A percentile compares a stretch with the other conserved stretches of the same genome.
phyloP scores from a whole-genome alignment of 1,139 yeast species.

The Hanseniaspora gamundiae region DNA sequence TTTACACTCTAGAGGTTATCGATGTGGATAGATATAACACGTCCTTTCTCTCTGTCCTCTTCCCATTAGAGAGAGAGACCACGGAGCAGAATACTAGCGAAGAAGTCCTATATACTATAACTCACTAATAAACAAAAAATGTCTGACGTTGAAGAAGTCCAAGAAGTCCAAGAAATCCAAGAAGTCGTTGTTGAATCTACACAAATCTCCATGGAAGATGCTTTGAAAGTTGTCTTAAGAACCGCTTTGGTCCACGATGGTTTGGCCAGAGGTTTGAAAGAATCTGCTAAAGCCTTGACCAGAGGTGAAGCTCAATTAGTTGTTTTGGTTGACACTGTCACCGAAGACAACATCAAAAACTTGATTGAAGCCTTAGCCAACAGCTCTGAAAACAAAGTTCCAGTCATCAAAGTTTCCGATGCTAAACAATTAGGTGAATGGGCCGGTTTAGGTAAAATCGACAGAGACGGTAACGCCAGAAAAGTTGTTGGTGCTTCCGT shows the following conservation, averaged over 20 bases:
- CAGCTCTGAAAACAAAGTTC: constrained; percentile 94
- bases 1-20: background rate
- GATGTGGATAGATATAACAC: background rate
- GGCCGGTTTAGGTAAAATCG: constrained; percentile 99
- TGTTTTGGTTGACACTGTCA: constrained; percentile 96
- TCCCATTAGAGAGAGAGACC: constrained; percentile 8
- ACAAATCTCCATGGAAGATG: constrained; percentile 94
- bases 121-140: constrained; percentile 29
- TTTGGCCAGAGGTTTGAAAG: constrained; percentile 99
- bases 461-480: constrained; percentile 99
- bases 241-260: constrained; percentile 98
- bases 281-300: constrained; percentile 97
- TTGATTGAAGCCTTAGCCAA: constrained; percentile 98
- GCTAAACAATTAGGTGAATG: constrained; percentile 99
- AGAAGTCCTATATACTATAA: constrained; percentile 50
- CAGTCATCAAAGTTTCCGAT: constrained; percentile 98
- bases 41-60: background rate
- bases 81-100: constrained; percentile 88
- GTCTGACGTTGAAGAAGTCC: constrained; percentile 80
- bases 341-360: constrained; percentile 94
- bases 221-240: constrained; percentile 96
- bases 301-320: constrained; percentile 96
- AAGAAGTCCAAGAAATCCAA: constrained; percentile 72
- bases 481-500: constrained; percentile 99
- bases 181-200: constrained; percentile 77